These are phyloP conservation scores for Trypanosoma melophagium DNA, from an alignment of 208 protist genomes.

Conservation along the genomic window DNA sequence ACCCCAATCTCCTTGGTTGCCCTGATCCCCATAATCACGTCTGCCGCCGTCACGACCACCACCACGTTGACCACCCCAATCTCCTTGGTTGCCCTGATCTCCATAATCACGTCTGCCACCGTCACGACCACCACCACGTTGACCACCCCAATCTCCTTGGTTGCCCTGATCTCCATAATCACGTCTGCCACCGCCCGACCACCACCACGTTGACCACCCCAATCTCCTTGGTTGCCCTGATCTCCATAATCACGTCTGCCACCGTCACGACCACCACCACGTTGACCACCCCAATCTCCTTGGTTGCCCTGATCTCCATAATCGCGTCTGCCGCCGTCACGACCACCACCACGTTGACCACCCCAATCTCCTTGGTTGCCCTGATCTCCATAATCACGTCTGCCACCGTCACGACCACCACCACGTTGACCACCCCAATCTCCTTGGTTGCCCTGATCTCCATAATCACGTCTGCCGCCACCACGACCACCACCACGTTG, in stretches of 20 bases:
- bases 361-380: slow-evolving; percentile 9
- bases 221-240: slow-evolving; percentile 20
- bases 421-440: slow-evolving; percentile 18
- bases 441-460: slow-evolving; percentile 18
- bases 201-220: slow-evolving; percentile 13
- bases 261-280: slow-evolving; percentile 14
- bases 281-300: slow-evolving; percentile 20
- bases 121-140: slow-evolving; percentile 14
- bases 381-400: slow-evolving; percentile 5
- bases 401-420: slow-evolving; percentile 10
- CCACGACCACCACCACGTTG: slow-evolving; percentile 16
- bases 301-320: slow-evolving; percentile 25
- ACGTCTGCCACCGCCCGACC: slow-evolving; percentile 14
- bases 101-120: slow-evolving; percentile 23
- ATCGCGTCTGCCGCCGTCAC: slow-evolving; percentile 18
- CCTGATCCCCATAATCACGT: slow-evolving; percentile 24
- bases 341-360: slow-evolving; percentile 16
- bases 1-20: slow-evolving; percentile 19
- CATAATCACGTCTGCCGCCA: slow-evolving; percentile 24
- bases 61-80: slow-evolving; percentile 19
- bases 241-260: slow-evolving; percentile 24
- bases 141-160: slow-evolving; percentile 12
- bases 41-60: slow-evolving; percentile 15
- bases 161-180: slow-evolving; percentile 6
- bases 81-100: slow-evolving; percentile 19